Base-by-base conservation (phyloP, 495 filamentous ascomycete species). In the Sordaria brevicollis region DNA sequence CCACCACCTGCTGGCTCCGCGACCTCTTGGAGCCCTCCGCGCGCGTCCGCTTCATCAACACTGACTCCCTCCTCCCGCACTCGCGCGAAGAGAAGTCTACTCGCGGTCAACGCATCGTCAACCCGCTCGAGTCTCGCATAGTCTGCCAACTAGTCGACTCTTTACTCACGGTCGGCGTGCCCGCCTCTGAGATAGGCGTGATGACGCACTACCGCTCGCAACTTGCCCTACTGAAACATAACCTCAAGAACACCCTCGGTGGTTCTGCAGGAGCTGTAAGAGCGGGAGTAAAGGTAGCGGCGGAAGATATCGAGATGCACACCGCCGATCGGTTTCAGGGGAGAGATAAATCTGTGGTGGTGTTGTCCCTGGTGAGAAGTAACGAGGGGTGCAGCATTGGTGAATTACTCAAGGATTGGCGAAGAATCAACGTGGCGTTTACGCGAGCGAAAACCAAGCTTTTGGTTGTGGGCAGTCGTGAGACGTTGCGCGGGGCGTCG, bases 181-280 rank as follows among this genome's bases (percentile, higher is more conserved):
- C 90, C 0, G 86, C 91, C 0, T 82, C 81, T 6, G 89, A 93
- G 54, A 94, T 99, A 65, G 95, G 95, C n/a, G 89, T 98, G 73
- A 97, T 99, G 77, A 96, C 95, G n/a, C 92, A 97, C 78, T 99
- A 99, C 81, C 92, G 94, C 72, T 94, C 92, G 35, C 95, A 99
- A 77, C 90, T 99, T 0, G 79, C 83, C 0, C 75, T 84, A 17
- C 78, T 87, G 0, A 83, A 83, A 39, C 80, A 86, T 36, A 72
- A 77, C 5, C 78, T 86, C 1, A 77, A 81, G 43, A 67, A 72
- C 6, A 62, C 49, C 25, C 73, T 79, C 65, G 34, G 66, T 13
- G 29, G 41, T 65, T 38, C 11, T 3, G 36, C 19, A 11, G 33
- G 21, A 0, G 35, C 31, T 0, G 11, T 38, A 21, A 21, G 43